These are phyloP conservation scores for Hylodesmum podocarpum DNA, from an alignment of 306 rosid genomes.

Conservation along the genomic window DNA sequence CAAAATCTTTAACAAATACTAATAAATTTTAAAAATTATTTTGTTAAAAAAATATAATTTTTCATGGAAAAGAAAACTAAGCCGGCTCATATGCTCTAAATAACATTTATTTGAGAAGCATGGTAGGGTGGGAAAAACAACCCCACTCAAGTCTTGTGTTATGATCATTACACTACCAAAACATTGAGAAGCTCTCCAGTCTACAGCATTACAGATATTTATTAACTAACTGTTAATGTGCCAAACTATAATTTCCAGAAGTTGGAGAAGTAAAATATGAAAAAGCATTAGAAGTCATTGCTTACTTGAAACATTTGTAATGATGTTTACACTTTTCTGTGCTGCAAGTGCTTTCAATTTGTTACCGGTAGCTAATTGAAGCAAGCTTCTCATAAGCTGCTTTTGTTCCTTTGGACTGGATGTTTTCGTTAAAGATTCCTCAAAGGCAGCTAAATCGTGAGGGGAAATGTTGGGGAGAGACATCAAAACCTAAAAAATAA, in stretches of 20 bases:
- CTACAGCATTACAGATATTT: constrained; percentile 8
- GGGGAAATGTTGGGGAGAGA: constrained; percentile 77
- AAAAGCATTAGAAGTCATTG: constrained; percentile 16
- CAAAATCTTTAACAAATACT: no score
- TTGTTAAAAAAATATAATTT: no score
- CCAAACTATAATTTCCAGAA: neutral
- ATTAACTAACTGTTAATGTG: neutral
- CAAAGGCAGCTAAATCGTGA: constrained; percentile 83
- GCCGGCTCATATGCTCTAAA: no score
- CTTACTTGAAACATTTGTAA: constrained; percentile 93
- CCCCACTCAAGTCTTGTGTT: neutral
- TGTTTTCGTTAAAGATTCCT: constrained; percentile 87
- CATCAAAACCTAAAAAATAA: constrained; percentile 57
- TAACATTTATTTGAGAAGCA: no score
- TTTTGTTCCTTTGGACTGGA: constrained; percentile 93
- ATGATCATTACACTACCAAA: neutral
- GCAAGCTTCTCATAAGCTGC: constrained; percentile 86
- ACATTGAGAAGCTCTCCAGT: neutral
- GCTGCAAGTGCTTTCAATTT: constrained; percentile 86
- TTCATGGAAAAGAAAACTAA: neutral
- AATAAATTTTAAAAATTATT: no score
- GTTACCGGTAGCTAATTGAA: constrained; percentile 80
- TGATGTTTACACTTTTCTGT: constrained; percentile 81
- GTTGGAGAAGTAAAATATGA: constrained; percentile 1
- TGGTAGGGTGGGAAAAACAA: no score